Evolutionary conservation across 73 alveolate genomes (phyloP), one percentile per base, ranked within the genome.

Genomic region (Paramecium bursaria): DNA sequence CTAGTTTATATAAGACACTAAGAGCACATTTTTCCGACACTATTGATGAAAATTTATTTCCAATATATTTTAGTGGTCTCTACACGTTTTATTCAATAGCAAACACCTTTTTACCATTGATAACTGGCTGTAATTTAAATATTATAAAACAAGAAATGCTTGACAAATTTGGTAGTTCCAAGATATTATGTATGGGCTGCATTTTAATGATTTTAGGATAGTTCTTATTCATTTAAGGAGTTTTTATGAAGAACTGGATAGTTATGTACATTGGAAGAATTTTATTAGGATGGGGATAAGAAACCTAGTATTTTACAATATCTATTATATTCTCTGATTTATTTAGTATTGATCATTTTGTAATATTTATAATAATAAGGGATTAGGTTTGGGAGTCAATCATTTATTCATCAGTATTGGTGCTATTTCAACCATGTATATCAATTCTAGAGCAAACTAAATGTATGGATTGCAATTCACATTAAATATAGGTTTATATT

Each of bases 251-350:
- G 50, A 39, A 53, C 5, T 67, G 33, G 33, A 25, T 67, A 35
- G 33, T 67, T 1, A 67, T 67, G 82, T 39, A 39, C 1, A 21
- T 67, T 19, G 82, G 82, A 5, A 67, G 82, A 42, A 10, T 67
- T 9, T 26, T 67, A 10, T 67, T 67, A 42, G 82, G 82, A 15
- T 67, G 82, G 61, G 82, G 82, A 25, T 21, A 39, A 19, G 82
- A 67, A 30, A 39, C 82, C n/a, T n/a, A n/a, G n/a, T n/a, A n/a
- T n/a, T n/a, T n/a, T n/a, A n/a, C n/a, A n/a, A n/a, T n/a, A n/a
- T n/a, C n/a, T n/a, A n/a, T n/a, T n/a, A n/a, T n/a, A n/a, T n/a
- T n/a, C n/a, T n/a, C n/a, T n/a, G n/a, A n/a, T n/a, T n/a, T n/a
- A n/a, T n/a, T n/a, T n/a, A n/a, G n/a, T n/a, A n/a, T n/a, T n/a